Percentiles rank a stretch among this genome's conserved stretches.
phyloP scores from a whole-genome alignment of 106 monocot genomes.

The Phalaenopsis equestris region DNA sequence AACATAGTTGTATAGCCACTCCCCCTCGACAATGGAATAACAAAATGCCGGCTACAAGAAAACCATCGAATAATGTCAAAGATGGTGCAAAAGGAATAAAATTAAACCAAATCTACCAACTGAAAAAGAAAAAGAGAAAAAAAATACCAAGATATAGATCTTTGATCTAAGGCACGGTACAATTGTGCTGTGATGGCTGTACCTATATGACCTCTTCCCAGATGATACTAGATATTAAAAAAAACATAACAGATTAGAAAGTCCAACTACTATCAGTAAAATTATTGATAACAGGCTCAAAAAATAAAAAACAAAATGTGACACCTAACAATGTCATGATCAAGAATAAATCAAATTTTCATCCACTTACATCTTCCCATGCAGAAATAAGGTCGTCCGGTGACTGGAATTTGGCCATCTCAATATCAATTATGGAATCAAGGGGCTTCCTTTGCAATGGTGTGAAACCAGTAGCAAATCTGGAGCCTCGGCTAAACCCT shows the following conservation, averaged over 20 bases:
- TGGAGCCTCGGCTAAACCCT: constrained; percentile 35
- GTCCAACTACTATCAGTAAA: neutral
- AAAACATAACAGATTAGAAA: neutral
- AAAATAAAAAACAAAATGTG: neutral
- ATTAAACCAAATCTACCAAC: constrained; percentile 1
- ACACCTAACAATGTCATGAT: neutral
- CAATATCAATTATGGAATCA: constrained; percentile 71
- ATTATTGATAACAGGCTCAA: neutral
- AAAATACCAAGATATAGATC: constrained; percentile 63
- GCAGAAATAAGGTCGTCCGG: constrained; percentile 65
- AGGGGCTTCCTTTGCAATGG: constrained; percentile 71
- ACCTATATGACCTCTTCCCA: constrained; percentile 94
- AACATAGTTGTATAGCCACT: constrained; percentile 88
- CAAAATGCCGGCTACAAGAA: constrained; percentile 71
- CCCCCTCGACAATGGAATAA: constrained; percentile 87
- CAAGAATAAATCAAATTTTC: neutral
- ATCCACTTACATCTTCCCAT: constrained; percentile 77
- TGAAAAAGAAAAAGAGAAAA: neutral
- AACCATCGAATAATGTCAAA: neutral
- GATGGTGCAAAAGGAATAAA: neutral
- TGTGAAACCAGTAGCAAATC: constrained; percentile 76
- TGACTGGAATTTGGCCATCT: constrained; percentile 34
- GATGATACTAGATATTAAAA: constrained; percentile 49
- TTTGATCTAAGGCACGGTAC: constrained; percentile 67
- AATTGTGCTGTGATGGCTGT: constrained; percentile 76